Conservation (phyloP, 768 basidiomycete species). For the Tricholomella constricta region DNA sequence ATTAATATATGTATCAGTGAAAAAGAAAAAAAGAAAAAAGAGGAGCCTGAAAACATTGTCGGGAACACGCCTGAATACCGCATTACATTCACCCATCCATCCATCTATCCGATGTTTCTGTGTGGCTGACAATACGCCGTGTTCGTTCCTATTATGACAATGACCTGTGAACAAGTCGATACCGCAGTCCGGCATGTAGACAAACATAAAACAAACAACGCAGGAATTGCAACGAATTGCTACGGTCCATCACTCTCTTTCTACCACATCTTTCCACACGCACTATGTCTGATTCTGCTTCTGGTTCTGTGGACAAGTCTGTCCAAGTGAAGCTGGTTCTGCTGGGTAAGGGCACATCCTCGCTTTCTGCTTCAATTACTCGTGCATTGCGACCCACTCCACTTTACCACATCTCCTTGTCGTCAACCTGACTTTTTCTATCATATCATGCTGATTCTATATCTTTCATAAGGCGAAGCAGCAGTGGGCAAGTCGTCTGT, state of each 20-base stretch:
- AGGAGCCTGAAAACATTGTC: too few species aligned
- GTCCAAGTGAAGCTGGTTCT: constrained; percentile 98
- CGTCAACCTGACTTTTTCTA: not conserved
- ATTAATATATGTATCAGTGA: too few species aligned
- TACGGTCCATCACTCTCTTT: constrained; percentile 12
- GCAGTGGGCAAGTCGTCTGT: constrained; percentile 99
- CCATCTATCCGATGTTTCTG: not conserved
- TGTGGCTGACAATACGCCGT: constrained; percentile 3
- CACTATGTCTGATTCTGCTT: constrained; percentile 74
- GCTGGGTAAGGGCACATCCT: constrained; percentile 62
- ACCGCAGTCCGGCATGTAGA: not conserved
- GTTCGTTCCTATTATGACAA: too few species aligned
- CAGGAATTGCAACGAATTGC: constrained; percentile 4
- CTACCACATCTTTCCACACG: constrained; percentile 14
- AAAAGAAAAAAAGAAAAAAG: too few species aligned
- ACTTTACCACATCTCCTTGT: constrained; percentile 6
- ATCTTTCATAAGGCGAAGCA: constrained; percentile 75
- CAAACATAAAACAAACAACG: constrained; percentile 20
- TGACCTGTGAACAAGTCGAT: too few species aligned
- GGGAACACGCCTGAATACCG: too few species aligned
- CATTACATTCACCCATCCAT: too few species aligned
- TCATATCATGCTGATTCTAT: constrained; percentile 8
- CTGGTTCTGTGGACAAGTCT: constrained; percentile 81
- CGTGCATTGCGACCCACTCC: constrained; percentile 1
- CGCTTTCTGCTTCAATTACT: constrained; percentile 4